These are phyloP conservation scores for Phyllosticta citribraziliensis DNA, from an alignment of 2,329 filamentous ascomycete genomes.

Conservation along the genomic window DNA sequence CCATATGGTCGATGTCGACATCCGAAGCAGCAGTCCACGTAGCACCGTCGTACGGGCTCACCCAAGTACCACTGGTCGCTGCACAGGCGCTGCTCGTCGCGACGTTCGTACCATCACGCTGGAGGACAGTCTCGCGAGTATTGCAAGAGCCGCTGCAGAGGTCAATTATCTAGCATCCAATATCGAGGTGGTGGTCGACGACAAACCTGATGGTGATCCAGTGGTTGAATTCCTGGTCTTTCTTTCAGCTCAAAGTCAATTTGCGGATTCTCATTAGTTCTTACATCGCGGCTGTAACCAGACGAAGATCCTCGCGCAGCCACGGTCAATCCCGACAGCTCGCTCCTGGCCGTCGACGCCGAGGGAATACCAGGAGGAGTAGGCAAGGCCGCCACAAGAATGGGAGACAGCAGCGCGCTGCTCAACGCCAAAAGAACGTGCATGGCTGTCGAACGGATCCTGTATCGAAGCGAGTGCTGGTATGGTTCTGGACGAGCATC, in stretches of 20 bases:
- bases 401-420: constrained; percentile 1
- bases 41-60: constrained; percentile 62
- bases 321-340: constrained; percentile 51
- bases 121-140: constrained; percentile 61
- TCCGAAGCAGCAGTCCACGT: constrained; percentile 59
- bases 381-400: constrained; percentile 17
- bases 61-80: constrained; percentile 58
- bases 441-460: background rate
- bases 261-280: constrained; percentile 55
- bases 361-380: constrained; percentile 54
- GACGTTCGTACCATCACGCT: constrained; percentile 61
- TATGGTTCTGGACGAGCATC: background rate
- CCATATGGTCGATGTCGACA: constrained; percentile 75
- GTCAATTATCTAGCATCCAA: background rate
- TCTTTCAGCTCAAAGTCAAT: background rate
- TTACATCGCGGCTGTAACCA: constrained; percentile 56
- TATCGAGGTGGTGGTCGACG: background rate
- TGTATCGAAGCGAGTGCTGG: background rate
- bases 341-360: constrained; percentile 44
- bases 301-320: constrained; percentile 43
- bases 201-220: constrained; percentile 7
- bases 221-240: constrained; percentile 5
- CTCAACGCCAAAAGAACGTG: constrained; percentile 2
- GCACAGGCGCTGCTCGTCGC: constrained; percentile 50
- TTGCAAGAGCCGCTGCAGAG: constrained; percentile 51